Conservation (phyloP, 345 rosid species). For the Syzygium jambos region DNA sequence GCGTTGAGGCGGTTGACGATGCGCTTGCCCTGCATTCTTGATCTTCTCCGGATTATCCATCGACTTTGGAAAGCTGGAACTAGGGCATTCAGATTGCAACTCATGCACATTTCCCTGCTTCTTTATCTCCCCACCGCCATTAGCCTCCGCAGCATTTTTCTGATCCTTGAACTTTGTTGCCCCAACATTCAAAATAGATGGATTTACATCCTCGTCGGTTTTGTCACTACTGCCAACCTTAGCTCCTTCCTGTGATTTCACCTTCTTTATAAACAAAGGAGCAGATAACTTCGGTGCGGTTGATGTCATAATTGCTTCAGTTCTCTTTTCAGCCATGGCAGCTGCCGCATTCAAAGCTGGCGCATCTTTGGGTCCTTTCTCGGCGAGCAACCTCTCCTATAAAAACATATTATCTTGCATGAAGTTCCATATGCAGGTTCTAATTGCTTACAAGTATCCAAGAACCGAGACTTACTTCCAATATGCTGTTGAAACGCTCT, state of each 20-base stretch:
- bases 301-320: slow-evolving; percentile 20
- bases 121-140: slow-evolving; percentile 7
- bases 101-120: slow-evolving; percentile 2
- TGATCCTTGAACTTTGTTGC: slow-evolving; percentile 1
- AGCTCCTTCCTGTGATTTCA: slow-evolving; percentile 18
- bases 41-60: slow-evolving; percentile 7
- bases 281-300: slow-evolving; percentile 29
- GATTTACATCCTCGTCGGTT: background rate
- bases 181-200: background rate
- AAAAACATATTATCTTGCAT: background rate
- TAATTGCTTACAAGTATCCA: background rate
- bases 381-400: slow-evolving; percentile 72
- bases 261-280: slow-evolving; percentile 36
- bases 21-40: background rate
- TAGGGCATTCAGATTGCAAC: slow-evolving; percentile 20
- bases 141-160: background rate
- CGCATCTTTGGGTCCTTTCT: slow-evolving; percentile 23
- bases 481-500: slow-evolving; percentile 66
- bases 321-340: slow-evolving; percentile 18
- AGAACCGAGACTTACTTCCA: slow-evolving; percentile 44
- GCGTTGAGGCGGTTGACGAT: background rate
- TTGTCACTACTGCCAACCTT: slow-evolving; percentile 1
- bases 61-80: slow-evolving; percentile 33
- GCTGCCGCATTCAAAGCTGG: slow-evolving; percentile 9
- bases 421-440: background rate